Evolutionary conservation across 306 rosid species (phyloP).

Genomic region (Glycine tomentella): DNA sequence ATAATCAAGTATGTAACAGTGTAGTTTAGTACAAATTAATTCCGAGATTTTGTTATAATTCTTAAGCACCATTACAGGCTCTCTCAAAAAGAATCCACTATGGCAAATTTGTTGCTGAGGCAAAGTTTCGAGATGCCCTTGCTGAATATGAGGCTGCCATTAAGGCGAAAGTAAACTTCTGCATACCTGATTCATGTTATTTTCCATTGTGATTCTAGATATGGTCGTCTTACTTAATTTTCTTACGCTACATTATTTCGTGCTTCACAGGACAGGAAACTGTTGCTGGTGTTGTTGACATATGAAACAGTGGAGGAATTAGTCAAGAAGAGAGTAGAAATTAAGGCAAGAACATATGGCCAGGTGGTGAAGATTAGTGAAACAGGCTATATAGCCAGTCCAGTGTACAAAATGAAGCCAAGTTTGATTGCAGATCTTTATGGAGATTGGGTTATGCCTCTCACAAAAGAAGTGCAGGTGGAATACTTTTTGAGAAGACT

Average conservation of each 20-base stretch:
- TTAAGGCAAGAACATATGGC: slow-evolving; percentile 55
- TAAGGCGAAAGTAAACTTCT: too few species aligned
- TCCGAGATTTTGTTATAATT: neutral
- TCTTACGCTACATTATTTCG: slow-evolving; percentile 3
- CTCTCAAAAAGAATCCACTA: slow-evolving; percentile 72
- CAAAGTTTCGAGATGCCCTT: slow-evolving; percentile 57
- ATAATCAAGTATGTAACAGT: neutral
- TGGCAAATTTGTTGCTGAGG: slow-evolving; percentile 75
- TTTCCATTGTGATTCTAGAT: neutral
- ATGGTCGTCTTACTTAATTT: neutral
- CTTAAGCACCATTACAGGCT: slow-evolving; percentile 45
- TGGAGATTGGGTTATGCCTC: slow-evolving; percentile 66
- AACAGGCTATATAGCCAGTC: slow-evolving; percentile 34
- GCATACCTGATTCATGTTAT: neutral
- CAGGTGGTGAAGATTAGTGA: slow-evolving; percentile 45
- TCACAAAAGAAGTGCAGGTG: slow-evolving; percentile 67
- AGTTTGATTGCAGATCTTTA: slow-evolving; percentile 53
- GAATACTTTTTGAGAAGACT: slow-evolving; percentile 64
- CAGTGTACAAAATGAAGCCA: slow-evolving; percentile 60
- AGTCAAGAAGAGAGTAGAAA: slow-evolving; percentile 59
- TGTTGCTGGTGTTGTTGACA: slow-evolving; percentile 56
- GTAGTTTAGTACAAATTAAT: neutral
- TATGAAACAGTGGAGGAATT: slow-evolving; percentile 55
- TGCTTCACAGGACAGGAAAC: slow-evolving; percentile 52
- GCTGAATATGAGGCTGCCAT: slow-evolving; percentile 48